Evolutionary conservation across 352 stramenopile species (phyloP).

Genomic region (Phytophthora fragariae): DNA sequence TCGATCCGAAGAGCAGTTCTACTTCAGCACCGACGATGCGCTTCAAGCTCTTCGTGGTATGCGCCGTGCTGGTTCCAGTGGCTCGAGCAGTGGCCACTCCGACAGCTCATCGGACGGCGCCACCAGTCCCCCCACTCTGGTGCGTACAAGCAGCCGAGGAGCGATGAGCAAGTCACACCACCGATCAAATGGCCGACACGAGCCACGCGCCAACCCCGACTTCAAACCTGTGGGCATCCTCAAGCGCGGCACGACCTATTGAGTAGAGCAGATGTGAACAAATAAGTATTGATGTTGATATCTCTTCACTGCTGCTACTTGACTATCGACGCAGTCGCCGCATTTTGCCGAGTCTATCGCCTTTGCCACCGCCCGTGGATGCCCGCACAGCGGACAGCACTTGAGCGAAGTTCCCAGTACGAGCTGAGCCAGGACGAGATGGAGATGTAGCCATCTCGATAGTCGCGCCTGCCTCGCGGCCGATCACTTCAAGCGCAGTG

Average conservation of each 20-base stretch:
- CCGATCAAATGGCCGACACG: constrained; percentile 32
- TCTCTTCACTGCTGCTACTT: constrained; percentile 15
- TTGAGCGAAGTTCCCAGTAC: constrained; percentile 66
- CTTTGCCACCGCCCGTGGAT: constrained; percentile 48
- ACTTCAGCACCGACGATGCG: constrained; percentile 59
- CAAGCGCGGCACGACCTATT: constrained; percentile 43
- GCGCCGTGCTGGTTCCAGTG: constrained; percentile 29
- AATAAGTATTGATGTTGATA: constrained; percentile 43
- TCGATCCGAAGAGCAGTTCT: constrained; percentile 70
- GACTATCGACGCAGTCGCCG: constrained; percentile 15
- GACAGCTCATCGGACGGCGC: constrained; percentile 37
- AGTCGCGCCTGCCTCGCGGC: constrained; percentile 63
- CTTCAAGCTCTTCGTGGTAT: constrained; percentile 57
- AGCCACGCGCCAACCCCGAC: constrained; percentile 33
- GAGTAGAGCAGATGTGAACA: constrained; percentile 21
- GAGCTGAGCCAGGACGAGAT: constrained; percentile 27
- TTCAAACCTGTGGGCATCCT: constrained; percentile 74
- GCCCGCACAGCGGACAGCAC: constrained; percentile 61
- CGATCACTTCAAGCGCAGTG: constrained; percentile 80
- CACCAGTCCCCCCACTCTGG: not conserved
- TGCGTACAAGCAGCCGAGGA: constrained; percentile 23
- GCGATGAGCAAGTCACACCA: constrained; percentile 33
- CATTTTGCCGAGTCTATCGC: constrained; percentile 54
- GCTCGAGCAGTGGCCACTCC: constrained; percentile 25
- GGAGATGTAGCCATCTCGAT: constrained; percentile 22